Base-by-base conservation (phyloP, 257 asterid genomes). In the Penstemon davidsonii region DNA sequence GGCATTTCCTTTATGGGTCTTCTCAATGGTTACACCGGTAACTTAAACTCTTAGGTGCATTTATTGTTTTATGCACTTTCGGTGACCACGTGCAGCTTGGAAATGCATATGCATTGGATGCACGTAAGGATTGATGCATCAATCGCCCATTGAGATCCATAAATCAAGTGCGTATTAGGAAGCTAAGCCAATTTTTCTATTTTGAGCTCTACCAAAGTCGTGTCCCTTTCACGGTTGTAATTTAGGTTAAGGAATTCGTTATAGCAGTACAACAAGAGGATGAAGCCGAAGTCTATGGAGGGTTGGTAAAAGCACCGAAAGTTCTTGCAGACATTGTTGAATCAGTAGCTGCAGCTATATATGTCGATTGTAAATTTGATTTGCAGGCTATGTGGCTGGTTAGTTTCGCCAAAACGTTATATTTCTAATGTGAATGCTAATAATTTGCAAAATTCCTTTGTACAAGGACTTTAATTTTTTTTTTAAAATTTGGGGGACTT, bases 291-390 rank as follows among this genome's bases (percentile, higher is more conserved):
- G 67, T 93, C 43, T 70, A 93, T 42, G 97, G 95, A 7, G 98
- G 98, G 5, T 74, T 73, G 45, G 74, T 84, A 40, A 84, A 85
- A 79, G 96, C 98, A 0, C 98, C 98, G 0, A 91, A 89, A 77
- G 74, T 87, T 75, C 94, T 91, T 18, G 98, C 98, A 0, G 98
- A 89, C 57, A 80, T 89, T 51, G 93, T 91, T 61, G 98, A 91
- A 68, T 83, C 95, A 4, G 75, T 89, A 18, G 91, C 90, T 3
- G 96, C 90, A 1, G 96, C 96, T 46, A 71, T 87, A 3, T 91
- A 84, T 46, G 15, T 81, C 15, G 89, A 81, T 62, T 69, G 75
- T 70, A 64, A 75, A 59, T 76, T 70, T 33, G 64, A 76, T 71
- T 70, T 83, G 62, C 67, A 78, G 57, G 69, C 25, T 59, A 76